Percentiles rank a stretch among this genome's conserved stretches.
Conservation (phyloP, 2,329 filamentous ascomycete genomes). For the Fusarium hainanense region DNA sequence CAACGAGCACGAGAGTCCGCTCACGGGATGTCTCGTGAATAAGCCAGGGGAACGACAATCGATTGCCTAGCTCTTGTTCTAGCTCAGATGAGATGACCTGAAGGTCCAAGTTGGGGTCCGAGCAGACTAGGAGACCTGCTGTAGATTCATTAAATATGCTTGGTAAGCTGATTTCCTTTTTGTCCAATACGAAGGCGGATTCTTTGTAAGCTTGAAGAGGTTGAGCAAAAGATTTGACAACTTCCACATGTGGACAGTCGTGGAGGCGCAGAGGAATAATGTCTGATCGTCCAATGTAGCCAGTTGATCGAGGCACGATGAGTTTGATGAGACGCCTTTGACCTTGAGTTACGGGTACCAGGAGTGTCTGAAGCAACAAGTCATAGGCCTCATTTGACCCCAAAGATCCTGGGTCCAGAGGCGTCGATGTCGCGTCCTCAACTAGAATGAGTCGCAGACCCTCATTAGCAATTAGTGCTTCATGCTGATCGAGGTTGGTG, state of each 20-base stretch:
- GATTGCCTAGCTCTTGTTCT: constrained; percentile 9
- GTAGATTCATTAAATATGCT: not conserved
- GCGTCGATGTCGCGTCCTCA: not conserved
- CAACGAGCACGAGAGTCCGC: constrained; percentile 4
- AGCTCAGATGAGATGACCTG: not conserved
- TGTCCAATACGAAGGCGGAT: not conserved
- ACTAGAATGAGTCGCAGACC: not conserved
- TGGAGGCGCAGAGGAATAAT: constrained; percentile 7
- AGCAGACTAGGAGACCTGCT: not conserved
- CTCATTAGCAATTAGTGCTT: not conserved
- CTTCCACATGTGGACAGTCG: constrained; percentile 1
- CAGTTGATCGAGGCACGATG: constrained; percentile 1
- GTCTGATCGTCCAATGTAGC: constrained; percentile 3
- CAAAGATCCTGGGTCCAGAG: not conserved
- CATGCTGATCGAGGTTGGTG: not conserved
- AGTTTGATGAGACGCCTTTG: constrained; percentile 5
- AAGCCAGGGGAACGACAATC: constrained; percentile 9
- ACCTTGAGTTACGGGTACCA: not conserved
- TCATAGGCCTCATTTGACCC: not conserved
- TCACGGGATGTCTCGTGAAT: not conserved
- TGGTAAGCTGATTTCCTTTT: not conserved
- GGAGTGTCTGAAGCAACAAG: not conserved
- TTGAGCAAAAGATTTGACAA: not conserved
- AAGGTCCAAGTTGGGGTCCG: not conserved
- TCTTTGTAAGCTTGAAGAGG: not conserved